Evolutionary conservation across 2,329 filamentous ascomycete species (phyloP).

Genomic region (Diaporthe longicolla): DNA sequence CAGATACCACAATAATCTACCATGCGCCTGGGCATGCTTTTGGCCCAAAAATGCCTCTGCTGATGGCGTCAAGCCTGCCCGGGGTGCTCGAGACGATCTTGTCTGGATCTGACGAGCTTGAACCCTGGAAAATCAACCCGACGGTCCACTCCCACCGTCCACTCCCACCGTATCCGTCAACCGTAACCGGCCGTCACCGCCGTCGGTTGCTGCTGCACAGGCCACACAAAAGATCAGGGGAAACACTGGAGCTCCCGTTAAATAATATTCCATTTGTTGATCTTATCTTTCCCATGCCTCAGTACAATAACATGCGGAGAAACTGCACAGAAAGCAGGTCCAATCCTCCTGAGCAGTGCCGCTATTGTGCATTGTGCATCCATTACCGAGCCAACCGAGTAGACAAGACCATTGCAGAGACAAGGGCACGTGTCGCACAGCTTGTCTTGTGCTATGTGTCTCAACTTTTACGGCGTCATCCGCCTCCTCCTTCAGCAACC

Average conservation of each 20-base stretch:
- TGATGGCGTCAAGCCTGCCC: too few species aligned
- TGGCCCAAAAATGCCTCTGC: not conserved
- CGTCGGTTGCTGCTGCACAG: conserved; percentile 3
- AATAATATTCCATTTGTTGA: not conserved
- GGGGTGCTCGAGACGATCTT: not conserved
- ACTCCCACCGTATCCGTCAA: not conserved
- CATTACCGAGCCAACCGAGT: not conserved
- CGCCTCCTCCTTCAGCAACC: not conserved
- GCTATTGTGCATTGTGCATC: not conserved
- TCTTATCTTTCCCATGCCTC: not conserved
- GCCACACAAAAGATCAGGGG: conserved; percentile 2
- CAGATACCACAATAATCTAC: not conserved
- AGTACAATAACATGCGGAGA: not conserved
- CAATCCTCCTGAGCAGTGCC: too few species aligned
- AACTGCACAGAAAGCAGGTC: not conserved
- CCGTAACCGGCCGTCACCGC: not conserved
- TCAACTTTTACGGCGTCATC: conserved; percentile 21
- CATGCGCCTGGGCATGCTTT: not conserved
- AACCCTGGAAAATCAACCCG: not conserved
- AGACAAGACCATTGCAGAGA: not conserved
- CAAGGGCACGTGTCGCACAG: conserved; percentile 15
- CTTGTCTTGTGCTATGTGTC: conserved; percentile 26
- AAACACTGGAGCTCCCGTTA: not conserved
- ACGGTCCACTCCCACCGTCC: not conserved
- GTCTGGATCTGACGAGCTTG: not conserved